These are phyloP conservation scores for Phytophthora citricola DNA, from an alignment of 352 stramenopile species.

Conservation along the genomic window DNA sequence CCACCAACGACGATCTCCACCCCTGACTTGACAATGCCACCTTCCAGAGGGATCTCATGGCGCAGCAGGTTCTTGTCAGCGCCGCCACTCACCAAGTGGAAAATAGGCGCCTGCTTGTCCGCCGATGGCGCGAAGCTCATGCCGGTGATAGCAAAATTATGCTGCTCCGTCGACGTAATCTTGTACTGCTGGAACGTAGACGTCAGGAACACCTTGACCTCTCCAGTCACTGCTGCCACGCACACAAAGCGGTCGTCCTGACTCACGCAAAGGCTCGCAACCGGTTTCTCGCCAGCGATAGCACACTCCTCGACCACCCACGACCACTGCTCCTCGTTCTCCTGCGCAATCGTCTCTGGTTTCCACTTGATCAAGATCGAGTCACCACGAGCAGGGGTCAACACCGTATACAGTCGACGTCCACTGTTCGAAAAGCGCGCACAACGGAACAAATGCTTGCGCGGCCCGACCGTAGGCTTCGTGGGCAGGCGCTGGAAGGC, in stretches of 20 bases:
- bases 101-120: slow-evolving; percentile 42
- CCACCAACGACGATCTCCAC: slow-evolving; percentile 39
- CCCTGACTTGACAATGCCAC: slow-evolving; percentile 58
- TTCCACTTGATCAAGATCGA: slow-evolving; percentile 87
- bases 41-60: slow-evolving; percentile 66
- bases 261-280: slow-evolving; percentile 82
- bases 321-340: slow-evolving; percentile 70
- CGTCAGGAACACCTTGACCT: slow-evolving; percentile 71
- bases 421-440: slow-evolving; percentile 78
- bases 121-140: slow-evolving; percentile 67
- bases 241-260: slow-evolving; percentile 77
- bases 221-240: slow-evolving; percentile 71
- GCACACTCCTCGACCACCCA: slow-evolving; percentile 64
- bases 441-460: slow-evolving; percentile 86
- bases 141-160: slow-evolving; percentile 85
- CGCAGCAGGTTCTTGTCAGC: slow-evolving; percentile 80
- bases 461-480: slow-evolving; percentile 46
- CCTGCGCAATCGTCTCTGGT: slow-evolving; percentile 70
- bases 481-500: slow-evolving; percentile 58
- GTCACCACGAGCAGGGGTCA: slow-evolving; percentile 77
- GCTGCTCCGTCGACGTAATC: slow-evolving; percentile 59
- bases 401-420: slow-evolving; percentile 72
- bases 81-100: slow-evolving; percentile 73
- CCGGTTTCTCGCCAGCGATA: slow-evolving; percentile 73
- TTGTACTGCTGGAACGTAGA: slow-evolving; percentile 60